A percentile compares a stretch with the other conserved stretches of the same genome.
phyloP scores from a whole-genome alignment of 2,329 filamentous ascomycete genomes.

The Colletotrichum nymphaeae region DNA sequence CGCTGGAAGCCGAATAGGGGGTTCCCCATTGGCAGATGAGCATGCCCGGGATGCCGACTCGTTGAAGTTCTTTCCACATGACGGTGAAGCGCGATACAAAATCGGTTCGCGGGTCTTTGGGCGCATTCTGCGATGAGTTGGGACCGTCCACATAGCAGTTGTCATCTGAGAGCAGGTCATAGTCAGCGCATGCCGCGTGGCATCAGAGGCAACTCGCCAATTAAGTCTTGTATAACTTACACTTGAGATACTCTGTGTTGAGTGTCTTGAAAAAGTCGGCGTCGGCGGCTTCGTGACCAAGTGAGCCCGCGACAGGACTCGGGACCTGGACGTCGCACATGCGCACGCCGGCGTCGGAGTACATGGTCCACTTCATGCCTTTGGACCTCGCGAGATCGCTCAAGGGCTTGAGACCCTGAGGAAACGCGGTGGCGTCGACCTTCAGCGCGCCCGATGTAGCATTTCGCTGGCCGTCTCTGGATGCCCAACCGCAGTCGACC shows the following conservation, averaged over 20 bases:
- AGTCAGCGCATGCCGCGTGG: neutral
- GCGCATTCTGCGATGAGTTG: neutral
- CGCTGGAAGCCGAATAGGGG: neutral
- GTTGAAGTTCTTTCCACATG: neutral
- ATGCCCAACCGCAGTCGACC: neutral
- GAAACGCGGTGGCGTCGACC: neutral
- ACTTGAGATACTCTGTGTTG: slow-evolving; percentile 15
- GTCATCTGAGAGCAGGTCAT: neutral
- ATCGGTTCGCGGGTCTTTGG: neutral
- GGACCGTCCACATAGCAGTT: neutral
- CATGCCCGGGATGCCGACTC: neutral
- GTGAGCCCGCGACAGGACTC: neutral
- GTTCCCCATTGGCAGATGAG: neutral
- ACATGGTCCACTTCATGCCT: neutral
- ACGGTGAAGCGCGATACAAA: neutral
- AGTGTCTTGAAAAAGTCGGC: slow-evolving; percentile 18
- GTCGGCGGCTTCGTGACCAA: slow-evolving; percentile 5
- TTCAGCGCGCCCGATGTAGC: neutral
- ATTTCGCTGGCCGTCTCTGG: neutral
- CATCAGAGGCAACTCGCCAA: neutral
- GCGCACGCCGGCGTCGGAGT: neutral
- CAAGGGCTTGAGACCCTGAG: neutral
- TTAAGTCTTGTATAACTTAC: neutral
- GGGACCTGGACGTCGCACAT: neutral
- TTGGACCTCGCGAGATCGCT: neutral